phyloP scores from a whole-genome alignment of 176 grass and related monocot genomes.

The Guadua angustifolia region DNA sequence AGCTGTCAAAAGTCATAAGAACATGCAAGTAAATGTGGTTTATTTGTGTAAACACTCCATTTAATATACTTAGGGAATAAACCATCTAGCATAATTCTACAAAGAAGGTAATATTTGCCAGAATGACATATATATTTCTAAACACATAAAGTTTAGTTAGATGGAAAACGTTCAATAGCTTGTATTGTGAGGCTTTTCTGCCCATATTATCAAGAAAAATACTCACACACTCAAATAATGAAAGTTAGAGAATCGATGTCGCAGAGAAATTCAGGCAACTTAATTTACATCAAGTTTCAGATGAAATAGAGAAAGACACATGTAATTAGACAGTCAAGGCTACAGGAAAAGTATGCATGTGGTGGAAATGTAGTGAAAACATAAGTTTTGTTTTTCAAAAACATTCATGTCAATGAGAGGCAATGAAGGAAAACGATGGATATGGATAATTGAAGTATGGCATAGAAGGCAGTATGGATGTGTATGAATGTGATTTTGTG shows the following conservation, averaged over 20 bases:
- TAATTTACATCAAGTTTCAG: neutral
- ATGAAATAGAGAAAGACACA: neutral
- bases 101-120: slow-evolving; percentile 1
- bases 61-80: neutral
- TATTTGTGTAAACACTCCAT: neutral
- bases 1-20: no score
- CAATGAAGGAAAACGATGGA: no score
- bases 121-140: neutral
- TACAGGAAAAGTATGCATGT: neutral
- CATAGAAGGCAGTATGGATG: no score
- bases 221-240: slow-evolving; percentile 1
- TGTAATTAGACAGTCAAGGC: neutral
- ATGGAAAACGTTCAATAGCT: neutral
- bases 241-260: neutral
- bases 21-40: no score
- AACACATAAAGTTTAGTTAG: neutral
- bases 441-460: no score
- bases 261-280: neutral
- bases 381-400: no score
- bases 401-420: no score
- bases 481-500: no score
- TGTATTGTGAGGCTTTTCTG: neutral
- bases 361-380: no score
- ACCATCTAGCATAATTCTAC: neutral
- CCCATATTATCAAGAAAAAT: neutral